A percentile compares a stretch with the other conserved stretches of the same genome.
Conservation (phyloP, 768 basidiomycete species). For the Paxillus involutus region DNA sequence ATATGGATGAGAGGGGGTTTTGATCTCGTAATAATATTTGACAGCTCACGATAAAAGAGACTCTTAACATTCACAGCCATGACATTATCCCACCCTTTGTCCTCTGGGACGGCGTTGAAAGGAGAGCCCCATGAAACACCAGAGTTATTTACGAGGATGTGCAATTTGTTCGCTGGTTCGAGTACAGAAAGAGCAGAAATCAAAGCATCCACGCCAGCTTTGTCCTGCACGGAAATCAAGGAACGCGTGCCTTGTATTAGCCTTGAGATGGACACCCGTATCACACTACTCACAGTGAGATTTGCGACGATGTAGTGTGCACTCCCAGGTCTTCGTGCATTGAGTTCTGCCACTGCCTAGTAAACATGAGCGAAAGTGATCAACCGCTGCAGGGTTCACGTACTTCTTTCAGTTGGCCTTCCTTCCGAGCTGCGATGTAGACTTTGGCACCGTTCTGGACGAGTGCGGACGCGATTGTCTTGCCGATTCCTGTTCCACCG, state of each 20-base stretch:
- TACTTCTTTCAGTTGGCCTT: slow-evolving; percentile 74
- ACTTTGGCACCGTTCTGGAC: slow-evolving; percentile 87
- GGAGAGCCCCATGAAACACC: slow-evolving; percentile 79
- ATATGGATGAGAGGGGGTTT: background rate
- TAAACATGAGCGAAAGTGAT: background rate
- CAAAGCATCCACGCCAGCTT: slow-evolving; percentile 76
- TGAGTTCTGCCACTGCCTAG: slow-evolving; percentile 59
- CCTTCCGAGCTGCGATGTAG: slow-evolving; percentile 87
- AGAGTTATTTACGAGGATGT: slow-evolving; percentile 84
- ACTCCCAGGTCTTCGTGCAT: slow-evolving; percentile 55
- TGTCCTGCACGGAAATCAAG: slow-evolving; percentile 46
- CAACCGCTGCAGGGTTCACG: slow-evolving; percentile 5
- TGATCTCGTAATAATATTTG: background rate
- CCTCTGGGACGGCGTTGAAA: slow-evolving; percentile 71
- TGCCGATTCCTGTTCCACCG: slow-evolving; percentile 81
- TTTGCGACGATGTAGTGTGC: slow-evolving; percentile 77
- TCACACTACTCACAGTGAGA: slow-evolving; percentile 52
- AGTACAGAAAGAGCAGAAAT: slow-evolving; percentile 65
- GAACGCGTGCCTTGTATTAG: background rate
- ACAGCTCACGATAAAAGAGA: slow-evolving; percentile 69
- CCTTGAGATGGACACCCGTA: background rate
- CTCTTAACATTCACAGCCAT: slow-evolving; percentile 85
- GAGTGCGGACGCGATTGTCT: slow-evolving; percentile 80
- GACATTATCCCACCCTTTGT: slow-evolving; percentile 84
- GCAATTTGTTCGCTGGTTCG: slow-evolving; percentile 59